Evolutionary conservation across 352 stramenopile species (phyloP), one percentile per base, ranked within the genome.

Genomic region (Phytophthora europaea): DNA sequence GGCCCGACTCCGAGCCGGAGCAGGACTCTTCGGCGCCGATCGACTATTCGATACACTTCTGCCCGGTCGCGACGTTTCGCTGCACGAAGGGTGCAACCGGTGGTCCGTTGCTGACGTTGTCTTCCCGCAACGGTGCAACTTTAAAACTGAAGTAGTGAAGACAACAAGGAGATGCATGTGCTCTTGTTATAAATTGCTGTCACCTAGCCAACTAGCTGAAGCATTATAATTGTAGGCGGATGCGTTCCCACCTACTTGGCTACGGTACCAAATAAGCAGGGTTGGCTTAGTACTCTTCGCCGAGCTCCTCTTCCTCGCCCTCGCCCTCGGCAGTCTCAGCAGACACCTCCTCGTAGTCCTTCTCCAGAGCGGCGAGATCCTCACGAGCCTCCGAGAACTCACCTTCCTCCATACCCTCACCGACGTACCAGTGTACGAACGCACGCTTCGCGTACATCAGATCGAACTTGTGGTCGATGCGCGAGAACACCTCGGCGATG

Each of bases 391-490:
- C 98, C 61, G 96, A 99, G 82, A 99, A 99, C 81, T 99, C 98
- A 68, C 98, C 98, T 86, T 99, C 98, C 83, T 99, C 98, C 98
- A 99, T 99, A 83, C 98, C 98, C 80, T 99, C 98, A 78, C 98
- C 98, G 33, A 99, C 70, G 73, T 99, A 99, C 98, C 98, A 99
- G 90, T 99, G 98, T 66, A 99, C 97, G 77, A 99, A 99, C 56
- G 98, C 98, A 87, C 98, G 97, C 90, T 99, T 99, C 70, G 97
- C 97, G 85, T 99, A 99, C 98, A 99, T 99, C 56, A 99, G 86
- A 80, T 99, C 98, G 82, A 99, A 99, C 93, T 99, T 99, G 93
- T 99, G 96, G 72, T 99, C 97, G 76, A 99, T 99, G 67, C 98
- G 94, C 9, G 88, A 98, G 66, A 99, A 98, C 31, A 99, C 98